These are phyloP conservation scores for Colletotrichum limetticola DNA, from an alignment of 2,329 filamentous ascomycete genomes.

Conservation along the genomic window DNA sequence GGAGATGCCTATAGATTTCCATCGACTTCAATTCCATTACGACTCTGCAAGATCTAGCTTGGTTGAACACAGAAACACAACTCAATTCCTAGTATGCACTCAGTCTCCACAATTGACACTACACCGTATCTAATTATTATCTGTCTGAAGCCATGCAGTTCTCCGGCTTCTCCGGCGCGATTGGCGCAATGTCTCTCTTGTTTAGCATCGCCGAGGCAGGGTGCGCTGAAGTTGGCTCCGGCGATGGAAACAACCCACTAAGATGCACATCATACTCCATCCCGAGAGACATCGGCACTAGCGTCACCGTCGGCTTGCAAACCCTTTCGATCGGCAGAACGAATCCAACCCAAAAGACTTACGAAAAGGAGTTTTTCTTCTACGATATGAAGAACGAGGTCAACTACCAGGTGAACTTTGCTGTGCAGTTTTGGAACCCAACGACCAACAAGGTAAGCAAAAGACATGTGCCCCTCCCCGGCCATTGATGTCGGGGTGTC, in stretches of 20 bases:
- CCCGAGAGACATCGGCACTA: neutral
- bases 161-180: neutral
- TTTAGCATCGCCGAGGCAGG: neutral
- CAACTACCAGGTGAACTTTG: neutral
- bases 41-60: neutral
- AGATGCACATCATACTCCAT: neutral
- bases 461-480: neutral
- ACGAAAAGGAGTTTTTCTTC: neutral
- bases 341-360: too few species aligned
- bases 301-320: neutral
- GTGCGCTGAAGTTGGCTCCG: neutral
- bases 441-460: neutral
- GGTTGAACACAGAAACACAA: neutral
- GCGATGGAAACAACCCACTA: neutral
- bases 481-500: too few species aligned
- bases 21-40: neutral
- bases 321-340: neutral
- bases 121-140: neutral
- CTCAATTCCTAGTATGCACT: neutral
- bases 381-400: neutral
- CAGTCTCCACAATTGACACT: neutral
- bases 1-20: neutral
- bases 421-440: neutral
- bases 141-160: neutral
- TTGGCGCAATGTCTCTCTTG: neutral